Conservation (phyloP, 768 basidiomycete genomes). For the Leucocoprinus birnbaumii region DNA sequence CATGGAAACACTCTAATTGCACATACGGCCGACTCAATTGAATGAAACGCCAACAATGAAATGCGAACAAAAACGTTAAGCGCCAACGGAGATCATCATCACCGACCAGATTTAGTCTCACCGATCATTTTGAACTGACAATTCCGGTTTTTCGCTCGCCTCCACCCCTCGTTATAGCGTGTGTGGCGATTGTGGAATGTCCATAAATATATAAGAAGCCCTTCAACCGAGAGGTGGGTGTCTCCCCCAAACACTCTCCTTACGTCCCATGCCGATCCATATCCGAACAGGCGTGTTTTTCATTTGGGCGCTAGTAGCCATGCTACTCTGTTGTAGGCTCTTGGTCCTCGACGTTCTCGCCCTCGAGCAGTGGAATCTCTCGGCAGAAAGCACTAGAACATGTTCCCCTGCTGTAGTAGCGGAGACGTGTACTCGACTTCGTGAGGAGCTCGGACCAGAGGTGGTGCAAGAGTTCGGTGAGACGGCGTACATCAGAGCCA, state of each 20-base stretch:
- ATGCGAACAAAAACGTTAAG: not conserved
- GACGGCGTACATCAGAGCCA: slow-evolving; percentile 2
- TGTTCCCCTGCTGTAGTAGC: not conserved
- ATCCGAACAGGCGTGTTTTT: slow-evolving; percentile 5
- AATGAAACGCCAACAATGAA: slow-evolving; percentile 1
- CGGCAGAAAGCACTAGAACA: not conserved
- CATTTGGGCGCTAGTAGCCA: slow-evolving; percentile 7
- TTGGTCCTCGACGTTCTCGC: not conserved
- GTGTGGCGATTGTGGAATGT: slow-evolving; percentile 2
- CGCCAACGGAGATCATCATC: not conserved
- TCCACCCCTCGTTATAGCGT: not conserved
- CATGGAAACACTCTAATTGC: too few species aligned
- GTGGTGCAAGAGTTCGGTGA: slow-evolving; percentile 5
- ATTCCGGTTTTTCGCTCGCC: slow-evolving; percentile 7
- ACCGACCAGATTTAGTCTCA: not conserved
- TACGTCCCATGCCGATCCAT: slow-evolving; percentile 12
- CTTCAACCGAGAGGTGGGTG: not conserved
- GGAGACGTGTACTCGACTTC: slow-evolving; percentile 2
- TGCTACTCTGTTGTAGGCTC: not conserved
- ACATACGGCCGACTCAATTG: not conserved
- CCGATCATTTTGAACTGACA: not conserved
- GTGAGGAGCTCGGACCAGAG: slow-evolving; percentile 6
- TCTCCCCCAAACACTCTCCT: not conserved
- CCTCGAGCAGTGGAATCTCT: not conserved
- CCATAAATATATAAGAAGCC: slow-evolving; percentile 12